These are phyloP conservation scores for Medicago truncatula DNA, from an alignment of 306 rosid species.

Conservation along the genomic window DNA sequence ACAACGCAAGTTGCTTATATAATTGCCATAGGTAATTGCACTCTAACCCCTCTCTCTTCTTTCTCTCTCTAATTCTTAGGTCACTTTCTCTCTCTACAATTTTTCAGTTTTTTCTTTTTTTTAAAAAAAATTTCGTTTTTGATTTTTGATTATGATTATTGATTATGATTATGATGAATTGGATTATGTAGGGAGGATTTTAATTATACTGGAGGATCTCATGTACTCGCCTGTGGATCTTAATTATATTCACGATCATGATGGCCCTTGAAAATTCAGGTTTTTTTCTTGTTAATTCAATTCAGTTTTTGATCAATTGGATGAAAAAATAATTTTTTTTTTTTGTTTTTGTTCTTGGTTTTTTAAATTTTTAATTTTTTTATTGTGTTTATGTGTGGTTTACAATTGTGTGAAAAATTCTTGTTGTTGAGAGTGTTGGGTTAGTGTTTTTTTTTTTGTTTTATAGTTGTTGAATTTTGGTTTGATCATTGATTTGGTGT, in stretches of 20 bases:
- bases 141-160: conserved; percentile 34
- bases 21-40: conserved; percentile 38
- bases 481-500: conserved; percentile 38
- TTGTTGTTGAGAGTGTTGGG: no score
- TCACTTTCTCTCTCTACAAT: conserved; percentile 34
- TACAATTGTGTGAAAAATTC: no score
- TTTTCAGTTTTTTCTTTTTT: not conserved
- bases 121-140: conserved; percentile 17
- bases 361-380: no score
- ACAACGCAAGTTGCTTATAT: conserved; percentile 9
- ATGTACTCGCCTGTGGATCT: conserved; percentile 91
- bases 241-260: conserved; percentile 69
- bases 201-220: conserved; percentile 67
- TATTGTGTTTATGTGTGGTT: conserved; percentile 8
- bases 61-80: conserved; percentile 49
- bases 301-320: conserved; percentile 1
- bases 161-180: conserved; percentile 9
- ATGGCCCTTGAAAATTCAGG: conserved; percentile 92
- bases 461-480: conserved; percentile 29
- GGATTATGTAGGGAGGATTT: conserved; percentile 45
- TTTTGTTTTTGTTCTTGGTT: not conserved
- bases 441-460: conserved; percentile 29
- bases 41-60: conserved; percentile 37
- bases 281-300: conserved; percentile 33
- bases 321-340: not conserved